These are phyloP conservation scores for Dendrothele bispora DNA, from an alignment of 768 basidiomycete species.

Conservation along the genomic window DNA sequence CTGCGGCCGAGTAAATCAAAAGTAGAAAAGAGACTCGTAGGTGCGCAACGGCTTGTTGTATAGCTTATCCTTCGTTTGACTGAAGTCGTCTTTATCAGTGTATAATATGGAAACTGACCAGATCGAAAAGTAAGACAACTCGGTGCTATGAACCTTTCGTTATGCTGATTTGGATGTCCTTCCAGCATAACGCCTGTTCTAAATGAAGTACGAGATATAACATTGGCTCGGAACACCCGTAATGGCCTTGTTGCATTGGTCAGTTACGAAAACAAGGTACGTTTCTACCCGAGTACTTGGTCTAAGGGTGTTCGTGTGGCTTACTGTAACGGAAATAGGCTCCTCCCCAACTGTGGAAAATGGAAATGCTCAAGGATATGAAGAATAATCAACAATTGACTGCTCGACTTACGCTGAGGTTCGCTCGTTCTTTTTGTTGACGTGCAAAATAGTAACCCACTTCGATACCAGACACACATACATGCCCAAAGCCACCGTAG, in stretches of 20 bases:
- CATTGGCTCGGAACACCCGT: slow-evolving; percentile 49
- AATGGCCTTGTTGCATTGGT: slow-evolving; percentile 61
- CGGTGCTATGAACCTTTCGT: neutral
- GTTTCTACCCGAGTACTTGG: no score
- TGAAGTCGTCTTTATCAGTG: slow-evolving; percentile 37
- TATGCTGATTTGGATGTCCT: slow-evolving; percentile 9
- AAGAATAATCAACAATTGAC: neutral
- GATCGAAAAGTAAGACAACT: slow-evolving; percentile 66
- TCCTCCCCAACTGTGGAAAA: slow-evolving; percentile 55
- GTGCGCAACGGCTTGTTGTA: slow-evolving; percentile 33
- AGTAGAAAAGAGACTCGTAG: slow-evolving; percentile 71
- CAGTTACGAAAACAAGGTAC: slow-evolving; percentile 75
- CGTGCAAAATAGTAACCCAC: neutral
- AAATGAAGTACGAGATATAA: slow-evolving; percentile 72
- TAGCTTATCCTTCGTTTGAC: neutral
- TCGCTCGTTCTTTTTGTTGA: neutral
- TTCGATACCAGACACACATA: slow-evolving; percentile 63
- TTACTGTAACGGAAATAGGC: no score
- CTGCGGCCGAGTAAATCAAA: slow-evolving; percentile 69
- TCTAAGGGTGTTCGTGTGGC: no score
- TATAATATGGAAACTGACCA: slow-evolving; percentile 66
- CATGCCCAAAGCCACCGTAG: slow-evolving; percentile 63
- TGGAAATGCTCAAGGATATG: slow-evolving; percentile 44
- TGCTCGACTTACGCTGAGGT: slow-evolving; percentile 9
- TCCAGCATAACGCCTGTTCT: slow-evolving; percentile 69